Evolutionary conservation across 2,329 filamentous ascomycete genomes (phyloP).

Genomic region (Colletotrichum cereale): DNA sequence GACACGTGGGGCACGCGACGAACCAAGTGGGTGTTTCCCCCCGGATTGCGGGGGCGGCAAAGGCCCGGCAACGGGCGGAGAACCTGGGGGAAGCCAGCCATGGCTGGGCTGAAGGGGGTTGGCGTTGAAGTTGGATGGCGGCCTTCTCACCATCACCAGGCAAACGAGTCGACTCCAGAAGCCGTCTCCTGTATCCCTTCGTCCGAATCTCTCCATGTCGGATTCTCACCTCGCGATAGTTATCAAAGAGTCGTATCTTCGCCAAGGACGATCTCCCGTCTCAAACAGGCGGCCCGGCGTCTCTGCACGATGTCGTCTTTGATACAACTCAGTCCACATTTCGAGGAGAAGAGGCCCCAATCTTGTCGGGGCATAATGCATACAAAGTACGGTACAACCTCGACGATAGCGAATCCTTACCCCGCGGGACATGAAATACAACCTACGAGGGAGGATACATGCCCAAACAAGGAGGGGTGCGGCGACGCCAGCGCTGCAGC

Average conservation of each 20-base stretch:
- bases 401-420: slow-evolving; percentile 10
- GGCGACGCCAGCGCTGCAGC: slow-evolving; percentile 24
- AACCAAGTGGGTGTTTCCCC: slow-evolving; percentile 26
- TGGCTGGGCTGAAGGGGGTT: not conserved
- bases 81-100: slow-evolving; percentile 30
- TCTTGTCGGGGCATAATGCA: not conserved
- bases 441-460: slow-evolving; percentile 22
- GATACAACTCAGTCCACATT: slow-evolving; percentile 35
- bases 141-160: not conserved
- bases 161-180: not conserved
- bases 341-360: slow-evolving; percentile 32
- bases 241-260: too few species aligned
- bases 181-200: not conserved
- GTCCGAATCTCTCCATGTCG: not conserved
- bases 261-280: slow-evolving; percentile 24
- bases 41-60: slow-evolving; percentile 32
- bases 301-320: slow-evolving; percentile 1
- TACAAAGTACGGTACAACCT: slow-evolving; percentile 11
- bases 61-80: slow-evolving; percentile 1
- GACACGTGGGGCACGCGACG: slow-evolving; percentile 27
- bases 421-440: slow-evolving; percentile 30
- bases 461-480: slow-evolving; percentile 15
- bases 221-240: not conserved
- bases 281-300: not conserved
- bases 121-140: not conserved